Conservation (phyloP, 2,329 filamentous ascomycete species). For the Aspergillus spinulosporus region DNA sequence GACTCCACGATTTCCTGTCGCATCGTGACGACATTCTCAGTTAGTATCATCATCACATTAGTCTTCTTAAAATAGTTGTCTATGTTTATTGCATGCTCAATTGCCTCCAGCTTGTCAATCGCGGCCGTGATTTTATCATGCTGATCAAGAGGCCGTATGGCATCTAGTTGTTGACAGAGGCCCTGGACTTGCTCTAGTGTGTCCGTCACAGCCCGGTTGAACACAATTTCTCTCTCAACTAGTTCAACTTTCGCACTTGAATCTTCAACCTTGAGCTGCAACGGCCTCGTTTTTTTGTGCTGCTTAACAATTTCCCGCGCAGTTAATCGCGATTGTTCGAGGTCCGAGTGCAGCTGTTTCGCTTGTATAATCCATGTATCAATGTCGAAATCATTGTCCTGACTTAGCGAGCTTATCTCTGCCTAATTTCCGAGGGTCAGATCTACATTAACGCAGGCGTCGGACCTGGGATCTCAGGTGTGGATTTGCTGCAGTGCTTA, state of each 20-base stretch:
- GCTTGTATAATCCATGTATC: constrained; percentile 84
- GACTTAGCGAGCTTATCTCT: constrained; percentile 74
- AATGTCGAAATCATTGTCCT: constrained; percentile 74
- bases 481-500: constrained; percentile 26
- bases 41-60: constrained; percentile 57
- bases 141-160: constrained; percentile 47
- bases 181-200: constrained; percentile 54
- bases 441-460: constrained; percentile 5
- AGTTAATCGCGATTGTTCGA: constrained; percentile 73
- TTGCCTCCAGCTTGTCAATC: constrained; percentile 51
- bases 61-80: constrained; percentile 35
- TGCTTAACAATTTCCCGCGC: constrained; percentile 79
- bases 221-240: constrained; percentile 60
- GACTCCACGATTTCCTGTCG: constrained; percentile 66
- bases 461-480: background rate
- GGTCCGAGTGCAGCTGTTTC: constrained; percentile 80
- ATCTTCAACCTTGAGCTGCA: constrained; percentile 66
- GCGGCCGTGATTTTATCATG: constrained; percentile 49
- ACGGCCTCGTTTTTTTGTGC: constrained; percentile 66
- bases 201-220: constrained; percentile 55
- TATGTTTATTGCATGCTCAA: constrained; percentile 32
- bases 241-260: constrained; percentile 56
- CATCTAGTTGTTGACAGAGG: constrained; percentile 52
- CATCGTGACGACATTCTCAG: constrained; percentile 65
- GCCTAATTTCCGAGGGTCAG: constrained; percentile 45